Percentiles rank a stretch among this genome's conserved stretches.
Conservation (phyloP, 176 grass and related monocot genomes). For the Carex pumila region DNA sequence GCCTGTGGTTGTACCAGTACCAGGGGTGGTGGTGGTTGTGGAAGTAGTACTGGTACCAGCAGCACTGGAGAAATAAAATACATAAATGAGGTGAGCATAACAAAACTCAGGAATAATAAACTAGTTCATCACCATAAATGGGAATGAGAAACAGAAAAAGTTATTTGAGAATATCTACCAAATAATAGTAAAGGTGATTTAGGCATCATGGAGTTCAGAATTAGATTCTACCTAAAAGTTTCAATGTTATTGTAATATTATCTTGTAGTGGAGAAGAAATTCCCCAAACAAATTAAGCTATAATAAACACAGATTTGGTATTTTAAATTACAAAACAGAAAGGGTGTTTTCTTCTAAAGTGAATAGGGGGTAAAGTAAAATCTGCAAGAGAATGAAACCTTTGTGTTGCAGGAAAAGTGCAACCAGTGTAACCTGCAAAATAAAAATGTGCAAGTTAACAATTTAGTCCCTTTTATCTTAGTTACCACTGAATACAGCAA, state of each 20-base stretch:
- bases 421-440: constrained; percentile 47
- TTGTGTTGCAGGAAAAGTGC: constrained; percentile 49
- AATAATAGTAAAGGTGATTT: not conserved
- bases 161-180: not conserved
- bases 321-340: not conserved
- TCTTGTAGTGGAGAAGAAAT: not conserved
- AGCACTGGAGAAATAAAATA: constrained; percentile 38
- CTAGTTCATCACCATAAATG: not conserved
- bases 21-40: not conserved
- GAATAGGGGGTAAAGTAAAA: not conserved
- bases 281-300: not conserved
- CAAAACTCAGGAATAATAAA: not conserved
- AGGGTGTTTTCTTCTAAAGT: not conserved
- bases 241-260: not conserved
- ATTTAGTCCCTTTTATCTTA: not conserved
- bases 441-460: constrained; percentile 1
- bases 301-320: not conserved
- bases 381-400: constrained; percentile 35
- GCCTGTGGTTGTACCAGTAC: constrained; percentile 14
- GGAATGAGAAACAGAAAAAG: no score
- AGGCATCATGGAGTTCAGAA: not conserved
- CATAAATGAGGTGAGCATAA: not conserved
- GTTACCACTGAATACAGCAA: no score
- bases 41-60: constrained; percentile 31
- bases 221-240: constrained; percentile 18